Base-by-base conservation (phyloP, 1,284 basidiomycete species). In the Apiotrichum akiyoshidainum region DNA sequence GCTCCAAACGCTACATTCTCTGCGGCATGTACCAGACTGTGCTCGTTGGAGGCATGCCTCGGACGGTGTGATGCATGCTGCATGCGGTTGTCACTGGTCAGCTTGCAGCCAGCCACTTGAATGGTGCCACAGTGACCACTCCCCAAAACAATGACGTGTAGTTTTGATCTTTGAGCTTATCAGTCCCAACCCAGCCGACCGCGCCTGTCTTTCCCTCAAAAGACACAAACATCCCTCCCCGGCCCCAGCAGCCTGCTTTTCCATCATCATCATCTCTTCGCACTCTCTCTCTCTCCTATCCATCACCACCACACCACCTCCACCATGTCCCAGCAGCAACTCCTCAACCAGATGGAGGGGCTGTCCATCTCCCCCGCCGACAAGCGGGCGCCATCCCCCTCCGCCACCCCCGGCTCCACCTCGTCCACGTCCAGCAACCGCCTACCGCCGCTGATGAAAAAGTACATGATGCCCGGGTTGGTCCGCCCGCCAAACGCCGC, bases 391-490 rank as follows among this genome's bases (percentile, higher is more conserved):
- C 47, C 52, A 1, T 31, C 54, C 4, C 17, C 46, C 21, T 21
- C 48, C 7, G 12, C 31, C 5, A 11, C 22, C 7, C 7, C 45
- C 2, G 16, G 26, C 17, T 19, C 17, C 42, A 44, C 19, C n/a
- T 44, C 42, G 19, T 8, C 19, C 3, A 22, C 42, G 16, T 17
- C 16, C 40, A 41, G 48, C 2, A 59, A 74, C 52, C 69, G 76
- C 33, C 64, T 77, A n/a, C 73, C 75, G 1, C 70, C 70, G 1
- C 66, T 75, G n/a, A 63, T 78, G 62, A 78, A 77, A 59, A 76
- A 76, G 58, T 78, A 76, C 63, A 77, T 77, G 75, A 76, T 78
- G 56, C 74, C 76, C 1, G 67, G 66, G 7, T 63, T 76, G 5
- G 65, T 70, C 17, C 64, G 76, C 37, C 73, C 74, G 1, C 66